These are phyloP conservation scores for Datisca glomerata DNA, from an alignment of 306 rosid species.

Conservation along the genomic window DNA sequence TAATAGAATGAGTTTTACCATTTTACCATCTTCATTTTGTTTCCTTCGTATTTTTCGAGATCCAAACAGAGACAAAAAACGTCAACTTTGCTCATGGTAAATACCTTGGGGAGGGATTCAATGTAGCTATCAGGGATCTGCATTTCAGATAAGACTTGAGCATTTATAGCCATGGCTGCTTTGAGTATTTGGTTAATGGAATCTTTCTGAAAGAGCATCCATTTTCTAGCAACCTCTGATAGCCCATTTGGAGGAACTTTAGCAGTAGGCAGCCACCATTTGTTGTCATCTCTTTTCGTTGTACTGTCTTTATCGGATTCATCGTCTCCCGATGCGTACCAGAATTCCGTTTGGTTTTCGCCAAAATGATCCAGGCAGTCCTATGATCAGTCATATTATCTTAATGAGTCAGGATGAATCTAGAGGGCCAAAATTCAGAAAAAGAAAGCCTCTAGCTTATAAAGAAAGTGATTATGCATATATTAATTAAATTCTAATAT, in stretches of 20 bases:
- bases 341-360: constrained; percentile 58
- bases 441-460: not conserved
- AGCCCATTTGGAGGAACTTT: constrained; percentile 60
- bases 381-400: constrained; percentile 29
- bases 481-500: not conserved
- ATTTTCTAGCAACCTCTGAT: constrained; percentile 50
- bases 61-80: too few species aligned
- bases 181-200: constrained; percentile 66
- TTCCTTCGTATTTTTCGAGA: too few species aligned
- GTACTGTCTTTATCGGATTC: constrained; percentile 25
- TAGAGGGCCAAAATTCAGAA: not conserved
- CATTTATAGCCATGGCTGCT: constrained; percentile 97
- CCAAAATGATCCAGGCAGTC: constrained; percentile 53
- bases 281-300: constrained; percentile 41
- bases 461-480: too few species aligned
- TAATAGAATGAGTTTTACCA: too few species aligned
- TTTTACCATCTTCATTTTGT: too few species aligned
- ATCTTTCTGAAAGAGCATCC: constrained; percentile 58
- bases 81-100: too few species aligned
- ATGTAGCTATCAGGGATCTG: constrained; percentile 76
- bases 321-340: constrained; percentile 49
- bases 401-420: constrained; percentile 16
- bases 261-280: constrained; percentile 87
- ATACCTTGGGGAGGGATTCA: constrained; percentile 84
- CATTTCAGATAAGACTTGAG: constrained; percentile 74